Percentiles rank a stretch among this genome's conserved stretches.
Evolutionary conservation across 306 rosid genomes (phyloP).

Genomic region (Lablab purpureus): DNA sequence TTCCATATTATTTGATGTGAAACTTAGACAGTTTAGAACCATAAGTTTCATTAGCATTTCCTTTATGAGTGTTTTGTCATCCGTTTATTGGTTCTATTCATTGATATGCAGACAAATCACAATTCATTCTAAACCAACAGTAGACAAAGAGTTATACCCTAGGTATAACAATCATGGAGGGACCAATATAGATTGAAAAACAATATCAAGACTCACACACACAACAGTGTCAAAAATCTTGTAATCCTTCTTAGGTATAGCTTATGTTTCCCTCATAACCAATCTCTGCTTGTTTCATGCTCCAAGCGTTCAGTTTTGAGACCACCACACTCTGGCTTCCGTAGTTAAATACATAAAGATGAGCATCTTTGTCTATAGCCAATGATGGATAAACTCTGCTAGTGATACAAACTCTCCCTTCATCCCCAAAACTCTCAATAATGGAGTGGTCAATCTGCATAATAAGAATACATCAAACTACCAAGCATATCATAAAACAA

Average conservation of each 20-base stretch:
- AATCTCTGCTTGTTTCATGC: conserved; percentile 63
- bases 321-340: conserved; percentile 57
- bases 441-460: conserved; percentile 81
- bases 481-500: background rate
- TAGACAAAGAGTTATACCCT: background rate
- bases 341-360: conserved; percentile 65
- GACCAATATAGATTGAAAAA: conserved; percentile 21
- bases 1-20: too few species aligned
- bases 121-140: background rate
- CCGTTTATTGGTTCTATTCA: background rate
- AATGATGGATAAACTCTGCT: conserved; percentile 73
- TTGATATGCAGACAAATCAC: background rate
- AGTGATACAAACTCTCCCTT: conserved; percentile 67
- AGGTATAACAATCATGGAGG: conserved; percentile 5
- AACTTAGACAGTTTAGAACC: too few species aligned
- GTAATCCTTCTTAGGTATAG: conserved; percentile 23
- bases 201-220: background rate
- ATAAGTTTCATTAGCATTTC: conserved; percentile 26
- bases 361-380: conserved; percentile 61
- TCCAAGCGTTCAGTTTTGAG: conserved; percentile 67
- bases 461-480: background rate
- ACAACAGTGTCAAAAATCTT: conserved; percentile 16
- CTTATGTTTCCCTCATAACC: conserved; percentile 36
- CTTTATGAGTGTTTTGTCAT: background rate
- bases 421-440: conserved; percentile 77